A percentile compares a stretch with the other conserved stretches of the same genome.
Conservation (phyloP, 225 moss, liverwort and hornwort genomes). For the Pleurozium schreberi region DNA sequence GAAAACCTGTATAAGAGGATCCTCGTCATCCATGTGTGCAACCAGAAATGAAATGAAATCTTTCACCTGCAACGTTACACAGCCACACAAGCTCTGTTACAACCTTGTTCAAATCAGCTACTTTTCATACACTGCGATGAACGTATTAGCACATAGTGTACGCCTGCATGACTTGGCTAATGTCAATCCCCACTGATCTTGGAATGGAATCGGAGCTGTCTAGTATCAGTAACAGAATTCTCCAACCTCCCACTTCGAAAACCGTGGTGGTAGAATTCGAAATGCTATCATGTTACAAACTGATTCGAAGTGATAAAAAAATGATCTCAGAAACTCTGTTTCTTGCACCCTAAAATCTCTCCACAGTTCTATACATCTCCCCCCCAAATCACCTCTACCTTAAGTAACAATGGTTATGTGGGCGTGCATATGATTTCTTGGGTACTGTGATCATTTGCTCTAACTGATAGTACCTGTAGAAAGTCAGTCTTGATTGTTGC, state of each 20-base stretch:
- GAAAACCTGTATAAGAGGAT: constrained; percentile 53
- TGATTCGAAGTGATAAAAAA: background rate
- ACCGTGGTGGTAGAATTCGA: background rate
- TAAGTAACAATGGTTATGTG: background rate
- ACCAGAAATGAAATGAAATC: constrained; percentile 48
- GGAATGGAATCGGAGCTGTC: background rate
- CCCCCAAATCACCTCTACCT: background rate
- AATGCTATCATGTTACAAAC: background rate
- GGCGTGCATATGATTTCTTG: background rate
- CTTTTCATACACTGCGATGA: background rate
- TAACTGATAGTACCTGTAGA: background rate
- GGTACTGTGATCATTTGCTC: background rate
- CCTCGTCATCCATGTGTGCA: constrained; percentile 71
- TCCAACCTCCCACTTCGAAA: background rate
- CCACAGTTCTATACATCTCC: background rate
- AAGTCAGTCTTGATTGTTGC: too few relatives aligned
- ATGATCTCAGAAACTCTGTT: background rate
- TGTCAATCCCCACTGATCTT: background rate
- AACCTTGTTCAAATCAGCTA: background rate
- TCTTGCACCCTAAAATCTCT: background rate
- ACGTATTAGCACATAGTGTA: too few relatives aligned
- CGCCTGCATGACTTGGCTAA: background rate
- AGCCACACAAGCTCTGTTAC: background rate
- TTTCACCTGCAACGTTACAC: constrained; percentile 31
- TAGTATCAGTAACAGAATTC: background rate